phyloP scores from a whole-genome alignment of 352 stramenopile genomes.

The Phytophthora lateralis region DNA sequence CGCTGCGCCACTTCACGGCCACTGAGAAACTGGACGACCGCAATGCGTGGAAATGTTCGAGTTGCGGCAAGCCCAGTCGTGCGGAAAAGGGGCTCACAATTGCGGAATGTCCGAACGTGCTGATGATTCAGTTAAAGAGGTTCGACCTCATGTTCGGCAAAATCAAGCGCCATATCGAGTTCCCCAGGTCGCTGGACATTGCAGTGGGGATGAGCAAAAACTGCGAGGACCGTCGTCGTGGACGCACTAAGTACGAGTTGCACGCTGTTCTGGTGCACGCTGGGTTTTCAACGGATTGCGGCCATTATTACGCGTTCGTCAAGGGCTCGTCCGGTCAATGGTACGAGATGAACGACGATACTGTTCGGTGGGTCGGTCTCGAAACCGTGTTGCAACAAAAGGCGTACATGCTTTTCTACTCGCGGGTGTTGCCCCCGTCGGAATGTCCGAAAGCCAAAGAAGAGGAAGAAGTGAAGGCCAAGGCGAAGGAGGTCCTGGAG shows the following conservation, averaged over 20 bases:
- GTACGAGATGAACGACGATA: slow-evolving; percentile 94
- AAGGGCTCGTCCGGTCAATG: slow-evolving; percentile 89
- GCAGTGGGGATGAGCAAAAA: slow-evolving; percentile 57
- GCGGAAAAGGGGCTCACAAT: slow-evolving; percentile 88
- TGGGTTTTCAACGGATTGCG: slow-evolving; percentile 87
- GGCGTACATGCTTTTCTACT: slow-evolving; percentile 93
- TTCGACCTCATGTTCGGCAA: slow-evolving; percentile 90
- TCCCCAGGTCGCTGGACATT: slow-evolving; percentile 73
- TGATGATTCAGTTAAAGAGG: slow-evolving; percentile 92
- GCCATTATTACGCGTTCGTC: slow-evolving; percentile 92
- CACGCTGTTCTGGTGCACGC: slow-evolving; percentile 88
- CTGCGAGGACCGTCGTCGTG: slow-evolving; percentile 53
- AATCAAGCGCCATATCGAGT: slow-evolving; percentile 89
- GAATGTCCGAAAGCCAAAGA: slow-evolving; percentile 45
- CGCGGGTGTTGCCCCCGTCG: slow-evolving; percentile 56
- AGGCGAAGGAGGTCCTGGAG: slow-evolving; percentile 26
- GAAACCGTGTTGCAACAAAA: slow-evolving; percentile 88
- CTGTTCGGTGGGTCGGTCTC: slow-evolving; percentile 85
- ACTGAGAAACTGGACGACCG: slow-evolving; percentile 81
- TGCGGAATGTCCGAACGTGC: slow-evolving; percentile 79
- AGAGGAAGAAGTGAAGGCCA: slow-evolving; percentile 31
- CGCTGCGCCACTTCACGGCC: slow-evolving; percentile 84
- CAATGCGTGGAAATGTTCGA: slow-evolving; percentile 89
- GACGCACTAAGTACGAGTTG: slow-evolving; percentile 73
- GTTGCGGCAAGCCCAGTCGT: slow-evolving; percentile 74